These are phyloP conservation scores for Carnegiea gigantea DNA, from an alignment of 179 eudicot genomes.

Conservation along the genomic window DNA sequence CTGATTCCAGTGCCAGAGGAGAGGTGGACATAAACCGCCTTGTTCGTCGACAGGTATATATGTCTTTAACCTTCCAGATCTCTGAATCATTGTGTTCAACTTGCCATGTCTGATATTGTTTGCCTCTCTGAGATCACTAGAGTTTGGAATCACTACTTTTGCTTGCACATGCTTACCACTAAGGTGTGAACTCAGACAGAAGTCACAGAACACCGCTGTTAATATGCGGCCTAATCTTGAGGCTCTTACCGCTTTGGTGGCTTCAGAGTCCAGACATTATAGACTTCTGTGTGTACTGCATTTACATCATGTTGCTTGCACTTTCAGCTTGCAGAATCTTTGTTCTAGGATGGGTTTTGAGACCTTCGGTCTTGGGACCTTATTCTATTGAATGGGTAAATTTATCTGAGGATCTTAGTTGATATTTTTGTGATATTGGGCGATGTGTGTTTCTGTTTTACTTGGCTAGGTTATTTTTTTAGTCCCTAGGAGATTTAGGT, in stretches of 20 bases:
- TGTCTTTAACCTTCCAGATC: slow-evolving; percentile 9
- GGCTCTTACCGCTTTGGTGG: not conserved
- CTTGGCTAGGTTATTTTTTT: not conserved
- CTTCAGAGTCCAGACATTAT: not conserved
- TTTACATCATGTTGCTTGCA: not conserved
- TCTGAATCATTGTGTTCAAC: not conserved
- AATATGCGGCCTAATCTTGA: not conserved
- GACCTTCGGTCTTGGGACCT: no score
- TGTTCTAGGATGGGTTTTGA: not conserved
- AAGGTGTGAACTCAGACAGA: not conserved
- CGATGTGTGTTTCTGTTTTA: not conserved
- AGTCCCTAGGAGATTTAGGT: not conserved
- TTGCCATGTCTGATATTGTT: not conserved
- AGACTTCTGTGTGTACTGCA: not conserved
- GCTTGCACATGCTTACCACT: not conserved
- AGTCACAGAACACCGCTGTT: not conserved
- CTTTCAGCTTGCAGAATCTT: not conserved
- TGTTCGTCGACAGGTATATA: slow-evolving; percentile 89
- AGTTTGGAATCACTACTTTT: not conserved
- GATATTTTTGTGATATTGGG: not conserved
- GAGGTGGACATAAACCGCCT: slow-evolving; percentile 97
- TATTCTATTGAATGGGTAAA: not conserved
- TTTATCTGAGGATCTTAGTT: not conserved
- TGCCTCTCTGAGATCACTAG: not conserved
- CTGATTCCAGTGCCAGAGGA: slow-evolving; percentile 71